Evolutionary conservation across 768 basidiomycete species (phyloP), one percentile per base, ranked within the genome.

Genomic region (Leccinellum albellum): DNA sequence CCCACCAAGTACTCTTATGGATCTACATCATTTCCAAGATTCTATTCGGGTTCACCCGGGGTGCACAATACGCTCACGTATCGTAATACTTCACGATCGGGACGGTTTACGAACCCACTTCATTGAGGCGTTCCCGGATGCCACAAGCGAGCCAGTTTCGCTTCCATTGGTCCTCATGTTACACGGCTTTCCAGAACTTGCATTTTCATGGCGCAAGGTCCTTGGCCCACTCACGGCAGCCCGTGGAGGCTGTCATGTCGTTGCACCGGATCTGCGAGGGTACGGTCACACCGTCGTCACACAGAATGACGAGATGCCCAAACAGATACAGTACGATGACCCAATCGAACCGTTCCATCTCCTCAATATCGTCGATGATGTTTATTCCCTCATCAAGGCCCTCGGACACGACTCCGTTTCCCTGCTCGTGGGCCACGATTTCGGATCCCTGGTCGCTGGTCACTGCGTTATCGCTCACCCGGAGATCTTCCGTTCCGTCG

Each of bases 151-250:
- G 26, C 55, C 58, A 44, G 47, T 61, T 35, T 64, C 70, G 21
- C 68, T 73, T 5, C 82, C 80, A 1, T 74, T 87, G 14, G 62
- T 86, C 47, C 53, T 87, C 29, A 79, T 88, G 23, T 66, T 87
- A 2, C 85, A 87, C 59, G 86, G 85, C 42, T 87, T 87, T 65
- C 85, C 85, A 10, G 85, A 87, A 63, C 74, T 87, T 6, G 79
- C 84, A 3, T 84, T 82, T 64, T 86, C 84, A 8, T 87, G 84
- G 83, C 76, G 86, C 14, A 83, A 84, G 57, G 57, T 86, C 33
- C 75, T 87, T 31, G 62, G 70, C 0, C 82, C 82, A 0, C 74
- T 87, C 24, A 66, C 80, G 0, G 61, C 70, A 5, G 73, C 74
- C 2, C 63, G 40, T 50, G 31, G 47, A 21, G 85, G 85, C 1